A percentile compares a stretch with the other conserved stretches of the same genome.
Evolutionary conservation across 192 early-diverging fungal genomes (phyloP).

Genomic region (Podila epicladia): DNA sequence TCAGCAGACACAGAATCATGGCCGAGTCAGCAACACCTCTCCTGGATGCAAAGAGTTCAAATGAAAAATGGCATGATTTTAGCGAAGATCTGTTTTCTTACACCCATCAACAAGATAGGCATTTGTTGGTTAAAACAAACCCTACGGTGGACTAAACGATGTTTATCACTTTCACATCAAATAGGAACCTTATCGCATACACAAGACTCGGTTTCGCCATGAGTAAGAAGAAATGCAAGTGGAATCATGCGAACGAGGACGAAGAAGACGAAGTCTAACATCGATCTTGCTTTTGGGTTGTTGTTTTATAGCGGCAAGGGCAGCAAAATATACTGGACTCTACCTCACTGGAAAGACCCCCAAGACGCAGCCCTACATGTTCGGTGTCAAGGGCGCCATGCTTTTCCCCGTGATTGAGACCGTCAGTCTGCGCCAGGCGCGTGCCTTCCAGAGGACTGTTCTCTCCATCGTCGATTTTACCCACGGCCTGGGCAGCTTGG

Average conservation of each 20-base stretch:
- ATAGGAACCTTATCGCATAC: conserved; percentile 1
- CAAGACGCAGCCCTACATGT: conserved; percentile 3
- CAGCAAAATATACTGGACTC: conserved; percentile 16
- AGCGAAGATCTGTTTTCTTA: neutral
- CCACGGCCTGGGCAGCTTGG: conserved; percentile 12
- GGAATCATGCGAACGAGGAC: neutral
- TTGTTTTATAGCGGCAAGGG: conserved; percentile 13
- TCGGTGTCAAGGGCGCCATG: conserved; percentile 6
- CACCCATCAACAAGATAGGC: neutral
- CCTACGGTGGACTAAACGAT: neutral
- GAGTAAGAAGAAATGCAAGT: neutral
- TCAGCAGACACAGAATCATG: neutral
- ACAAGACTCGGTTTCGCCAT: neutral
- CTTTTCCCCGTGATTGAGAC: conserved; percentile 18
- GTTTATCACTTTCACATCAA: neutral
- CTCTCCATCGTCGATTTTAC: neutral
- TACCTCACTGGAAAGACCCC: conserved; percentile 26
- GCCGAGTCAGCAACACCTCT: neutral
- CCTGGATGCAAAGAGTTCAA: neutral
- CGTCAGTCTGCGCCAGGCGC: conserved; percentile 20
- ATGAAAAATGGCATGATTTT: neutral
- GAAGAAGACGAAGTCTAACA: neutral
- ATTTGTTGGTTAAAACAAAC: too few species aligned
- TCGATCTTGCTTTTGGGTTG: neutral
- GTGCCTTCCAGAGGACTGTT: conserved; percentile 12